A percentile compares a stretch with the other conserved stretches of the same genome.
Evolutionary conservation across 495 filamentous ascomycete species (phyloP).

Genomic region (Amniculicola lignicola): DNA sequence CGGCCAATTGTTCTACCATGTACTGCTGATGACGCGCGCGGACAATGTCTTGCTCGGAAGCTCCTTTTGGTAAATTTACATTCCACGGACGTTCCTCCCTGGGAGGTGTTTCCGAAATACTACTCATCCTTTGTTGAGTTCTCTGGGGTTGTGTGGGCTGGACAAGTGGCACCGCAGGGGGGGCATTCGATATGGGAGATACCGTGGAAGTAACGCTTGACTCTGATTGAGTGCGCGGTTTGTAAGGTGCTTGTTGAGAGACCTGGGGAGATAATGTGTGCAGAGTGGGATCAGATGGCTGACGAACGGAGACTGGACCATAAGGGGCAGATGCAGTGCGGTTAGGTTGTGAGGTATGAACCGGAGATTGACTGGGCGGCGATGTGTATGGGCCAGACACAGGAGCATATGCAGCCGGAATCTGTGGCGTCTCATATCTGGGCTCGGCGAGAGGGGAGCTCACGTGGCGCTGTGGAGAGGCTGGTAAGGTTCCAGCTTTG

Average conservation of each 20-base stretch:
- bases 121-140: slow-evolving; percentile 25
- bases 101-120: slow-evolving; percentile 22
- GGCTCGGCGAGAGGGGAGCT: slow-evolving; percentile 26
- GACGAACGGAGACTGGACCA: neutral
- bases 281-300: slow-evolving; percentile 26
- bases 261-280: slow-evolving; percentile 27
- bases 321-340: neutral
- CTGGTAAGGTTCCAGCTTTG: neutral
- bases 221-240: slow-evolving; percentile 9
- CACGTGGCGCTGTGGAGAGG: slow-evolving; percentile 20
- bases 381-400: slow-evolving; percentile 14
- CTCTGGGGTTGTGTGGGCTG: slow-evolving; percentile 5
- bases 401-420: slow-evolving; percentile 29
- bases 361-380: neutral
- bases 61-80: slow-evolving; percentile 20
- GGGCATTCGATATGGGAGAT: slow-evolving; percentile 27
- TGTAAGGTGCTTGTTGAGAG: slow-evolving; percentile 7
- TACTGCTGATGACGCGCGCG: slow-evolving; percentile 25
- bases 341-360: neutral
- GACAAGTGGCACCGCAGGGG: neutral
- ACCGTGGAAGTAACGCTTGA: slow-evolving; percentile 15
- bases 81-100: slow-evolving; percentile 30
- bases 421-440: slow-evolving; percentile 30
- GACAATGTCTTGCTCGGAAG: slow-evolving; percentile 29
- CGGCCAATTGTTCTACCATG: slow-evolving; percentile 28